Conservation (phyloP, 768 basidiomycete species). For the Phylloporus sp. region DNA sequence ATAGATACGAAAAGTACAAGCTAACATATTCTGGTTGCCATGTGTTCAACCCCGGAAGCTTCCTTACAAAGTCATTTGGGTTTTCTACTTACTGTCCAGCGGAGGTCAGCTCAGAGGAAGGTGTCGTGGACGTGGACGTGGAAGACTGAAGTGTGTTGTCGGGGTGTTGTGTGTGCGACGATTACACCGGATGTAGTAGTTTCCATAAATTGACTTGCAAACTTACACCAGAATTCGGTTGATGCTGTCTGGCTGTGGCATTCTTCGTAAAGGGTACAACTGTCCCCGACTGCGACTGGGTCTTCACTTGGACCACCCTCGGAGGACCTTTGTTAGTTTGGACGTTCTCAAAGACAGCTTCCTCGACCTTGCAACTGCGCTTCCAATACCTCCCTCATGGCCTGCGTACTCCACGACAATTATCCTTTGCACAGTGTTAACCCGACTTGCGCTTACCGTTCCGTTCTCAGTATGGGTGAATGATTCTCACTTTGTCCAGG, state of each 20-base stretch:
- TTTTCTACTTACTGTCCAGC: constrained; percentile 93
- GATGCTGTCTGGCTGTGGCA: constrained; percentile 26
- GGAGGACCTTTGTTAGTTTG: constrained; percentile 24
- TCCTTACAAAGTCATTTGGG: constrained; percentile 74
- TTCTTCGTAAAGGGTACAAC: constrained; percentile 7
- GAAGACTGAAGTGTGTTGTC: constrained; percentile 31
- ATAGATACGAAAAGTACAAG: constrained; percentile 94
- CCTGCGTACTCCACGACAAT: constrained; percentile 76
- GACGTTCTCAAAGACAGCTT: constrained; percentile 56
- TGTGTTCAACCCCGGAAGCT: constrained; percentile 96
- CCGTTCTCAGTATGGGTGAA: constrained; percentile 76
- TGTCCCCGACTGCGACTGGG: constrained; percentile 3
- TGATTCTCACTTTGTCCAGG: constrained; percentile 1
- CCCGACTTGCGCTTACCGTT: constrained; percentile 56
- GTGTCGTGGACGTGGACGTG: constrained; percentile 39
- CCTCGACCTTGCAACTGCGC: constrained; percentile 68
- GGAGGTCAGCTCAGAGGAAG: constrained; percentile 80
- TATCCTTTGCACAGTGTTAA: constrained; percentile 59
- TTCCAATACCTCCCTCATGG: constrained; percentile 66
- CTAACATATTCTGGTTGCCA: constrained; percentile 97
- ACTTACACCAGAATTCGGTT: constrained; percentile 1
- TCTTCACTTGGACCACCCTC: constrained; percentile 1
- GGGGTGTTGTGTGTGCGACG: no score
- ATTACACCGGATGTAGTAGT: no score
- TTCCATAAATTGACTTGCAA: background rate